Conservation (phyloP, 2,329 filamentous ascomycete genomes). For the Epichloe gansuensis region DNA sequence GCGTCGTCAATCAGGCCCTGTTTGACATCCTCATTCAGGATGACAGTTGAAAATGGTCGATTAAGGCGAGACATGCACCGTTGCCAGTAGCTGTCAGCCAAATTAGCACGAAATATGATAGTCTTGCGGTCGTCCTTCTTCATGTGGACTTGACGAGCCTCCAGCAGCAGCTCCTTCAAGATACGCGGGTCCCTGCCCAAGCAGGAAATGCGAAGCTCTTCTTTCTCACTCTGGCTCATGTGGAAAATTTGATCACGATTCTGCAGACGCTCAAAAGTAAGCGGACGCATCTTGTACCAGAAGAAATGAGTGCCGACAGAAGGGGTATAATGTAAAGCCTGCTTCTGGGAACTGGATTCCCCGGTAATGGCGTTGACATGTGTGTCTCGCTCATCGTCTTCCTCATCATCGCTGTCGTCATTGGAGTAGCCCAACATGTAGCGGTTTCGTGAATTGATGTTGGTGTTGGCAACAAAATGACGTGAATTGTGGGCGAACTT, state of each 20-base stretch:
- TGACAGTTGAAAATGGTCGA: slow-evolving; percentile 53
- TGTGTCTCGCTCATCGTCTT: slow-evolving; percentile 30
- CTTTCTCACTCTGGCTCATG: slow-evolving; percentile 36
- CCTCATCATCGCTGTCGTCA: slow-evolving; percentile 23
- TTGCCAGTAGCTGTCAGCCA: slow-evolving; percentile 41
- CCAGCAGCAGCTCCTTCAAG: slow-evolving; percentile 49
- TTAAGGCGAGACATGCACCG: slow-evolving; percentile 48
- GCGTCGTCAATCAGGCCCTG: slow-evolving; percentile 47
- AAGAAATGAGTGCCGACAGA: slow-evolving; percentile 57
- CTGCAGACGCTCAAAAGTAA: slow-evolving; percentile 44
- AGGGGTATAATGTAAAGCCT: slow-evolving; percentile 50
- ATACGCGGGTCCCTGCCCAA: slow-evolving; percentile 48
- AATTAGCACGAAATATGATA: slow-evolving; percentile 50
- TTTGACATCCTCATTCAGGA: slow-evolving; percentile 50
- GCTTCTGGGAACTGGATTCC: slow-evolving; percentile 24
- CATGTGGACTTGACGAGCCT: slow-evolving; percentile 43
- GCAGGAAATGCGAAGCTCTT: slow-evolving; percentile 48
- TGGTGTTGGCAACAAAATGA: slow-evolving; percentile 53
- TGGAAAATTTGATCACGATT: slow-evolving; percentile 28
- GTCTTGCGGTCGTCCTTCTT: slow-evolving; percentile 50
- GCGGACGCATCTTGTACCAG: slow-evolving; percentile 47
- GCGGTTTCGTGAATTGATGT: slow-evolving; percentile 41
- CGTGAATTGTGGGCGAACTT: slow-evolving; percentile 46
- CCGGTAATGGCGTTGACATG: slow-evolving; percentile 14
- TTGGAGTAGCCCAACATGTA: slow-evolving; percentile 35